These are phyloP conservation scores for Rhizophora apiculata DNA, from an alignment of 345 rosid species.

Conservation along the genomic window DNA sequence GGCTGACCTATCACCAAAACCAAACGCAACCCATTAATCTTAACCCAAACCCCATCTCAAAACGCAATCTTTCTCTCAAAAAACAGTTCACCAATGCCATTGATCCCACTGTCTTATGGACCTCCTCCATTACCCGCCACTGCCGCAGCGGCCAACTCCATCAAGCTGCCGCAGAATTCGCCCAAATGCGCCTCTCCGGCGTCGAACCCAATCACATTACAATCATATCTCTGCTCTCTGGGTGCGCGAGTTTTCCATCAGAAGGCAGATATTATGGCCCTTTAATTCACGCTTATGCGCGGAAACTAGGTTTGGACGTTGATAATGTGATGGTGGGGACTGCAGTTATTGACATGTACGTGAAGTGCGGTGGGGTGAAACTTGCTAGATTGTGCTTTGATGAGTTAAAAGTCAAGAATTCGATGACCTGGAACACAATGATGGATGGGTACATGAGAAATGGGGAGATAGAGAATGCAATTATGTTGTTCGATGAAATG, in stretches of 20 bases:
- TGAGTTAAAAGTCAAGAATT: slow-evolving; percentile 14
- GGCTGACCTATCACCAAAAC: slow-evolving; percentile 18
- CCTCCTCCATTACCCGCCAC: slow-evolving; percentile 61
- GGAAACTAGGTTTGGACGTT: slow-evolving; percentile 40
- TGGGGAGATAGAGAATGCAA: slow-evolving; percentile 5
- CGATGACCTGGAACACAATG: slow-evolving; percentile 26
- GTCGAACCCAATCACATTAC: slow-evolving; percentile 67
- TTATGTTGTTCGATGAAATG: slow-evolving; percentile 29
- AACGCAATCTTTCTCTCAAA: slow-evolving; percentile 15
- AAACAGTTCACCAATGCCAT: slow-evolving; percentile 13
- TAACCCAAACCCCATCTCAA: slow-evolving; percentile 12
- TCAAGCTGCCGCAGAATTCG: slow-evolving; percentile 48
- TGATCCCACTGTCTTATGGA: slow-evolving; percentile 55
- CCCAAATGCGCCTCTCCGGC: slow-evolving; percentile 55
- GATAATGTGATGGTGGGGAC: slow-evolving; percentile 26
- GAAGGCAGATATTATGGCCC: slow-evolving; percentile 39
- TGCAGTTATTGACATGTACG: slow-evolving; percentile 24
- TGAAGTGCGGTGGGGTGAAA: slow-evolving; percentile 17
- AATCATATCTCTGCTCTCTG: slow-evolving; percentile 48
- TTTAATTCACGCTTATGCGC: slow-evolving; percentile 54
- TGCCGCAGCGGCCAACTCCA: slow-evolving; percentile 53
- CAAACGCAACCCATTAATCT: slow-evolving; percentile 3
- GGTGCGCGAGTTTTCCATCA: slow-evolving; percentile 42
- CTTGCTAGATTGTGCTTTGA: slow-evolving; percentile 20
- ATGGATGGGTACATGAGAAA: slow-evolving; percentile 24